Base-by-base conservation (phyloP, 2,329 filamentous ascomycete species). In the Alternaria sp. region DNA sequence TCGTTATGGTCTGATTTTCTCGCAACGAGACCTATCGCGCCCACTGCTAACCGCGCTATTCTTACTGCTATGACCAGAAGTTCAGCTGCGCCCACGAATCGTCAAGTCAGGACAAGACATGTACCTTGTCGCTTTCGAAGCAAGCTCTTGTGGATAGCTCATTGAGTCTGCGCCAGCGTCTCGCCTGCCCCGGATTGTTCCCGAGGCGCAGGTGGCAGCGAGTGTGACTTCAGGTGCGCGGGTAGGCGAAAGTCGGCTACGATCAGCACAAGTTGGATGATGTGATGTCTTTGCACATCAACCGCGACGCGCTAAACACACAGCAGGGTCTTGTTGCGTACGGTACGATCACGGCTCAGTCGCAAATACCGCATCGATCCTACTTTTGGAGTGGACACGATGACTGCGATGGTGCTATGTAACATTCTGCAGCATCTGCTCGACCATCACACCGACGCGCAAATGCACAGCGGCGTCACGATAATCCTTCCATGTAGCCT, bases 111-210 rank as follows among this genome's bases (percentile, higher is more conserved):
- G 46, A 50, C 30, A 32, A 25, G 46, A 50, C 30, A 40, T 49
- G 15, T 25, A 50, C 55, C 45, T 50, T 47, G 55, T 52, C 28
- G 49, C 28, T 11, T 52, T 52, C 23, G 49, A 32, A 12, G 32
- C 49, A 36, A 30, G 21, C 49, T 21, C 21, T 21, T 23, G 49
- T 36, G 19, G 32, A 40, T 52, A 36, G 28, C 30, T 57, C 45
- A 10, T 40, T 57, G 44, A 10, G 30, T 43, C 44, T 47, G n/a
- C 45, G 44, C 58, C 26, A 58, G 40, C 36, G 54, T 46, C 54
- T 62, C 59, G 55, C 59, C 51, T 59, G 59, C 59, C 59, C 59
- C 59, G 59, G 54, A 58, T 58, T 62, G 55, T 43, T 62, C 36
- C 59, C 55, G 54, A 53, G 30, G 52, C 52, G 40, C 59, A 53